Percentiles rank a stretch among this genome's conserved stretches.
phyloP scores from a whole-genome alignment of 1,284 basidiomycete species.

The Tetrapyrgos nigripes region DNA sequence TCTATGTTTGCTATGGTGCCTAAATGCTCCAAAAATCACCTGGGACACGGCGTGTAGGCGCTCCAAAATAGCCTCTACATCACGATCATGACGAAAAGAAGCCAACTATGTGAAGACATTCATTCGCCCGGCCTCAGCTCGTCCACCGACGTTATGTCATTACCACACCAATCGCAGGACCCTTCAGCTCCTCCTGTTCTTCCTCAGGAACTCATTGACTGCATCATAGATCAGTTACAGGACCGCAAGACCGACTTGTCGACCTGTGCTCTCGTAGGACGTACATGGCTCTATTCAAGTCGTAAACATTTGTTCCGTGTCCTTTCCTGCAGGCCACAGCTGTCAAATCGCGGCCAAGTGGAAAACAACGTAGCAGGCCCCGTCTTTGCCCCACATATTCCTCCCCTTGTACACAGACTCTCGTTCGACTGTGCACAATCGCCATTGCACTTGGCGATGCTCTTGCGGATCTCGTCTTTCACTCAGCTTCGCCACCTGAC shows the following conservation, averaged over 20 bases:
- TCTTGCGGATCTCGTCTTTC: background rate
- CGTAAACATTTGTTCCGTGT: conserved; percentile 2
- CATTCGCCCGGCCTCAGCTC: too few species aligned
- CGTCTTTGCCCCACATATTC: background rate
- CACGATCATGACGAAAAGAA: too few species aligned
- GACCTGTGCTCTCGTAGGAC: conserved; percentile 1
- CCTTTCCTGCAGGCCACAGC: background rate
- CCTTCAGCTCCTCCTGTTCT: background rate
- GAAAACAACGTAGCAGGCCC: background rate
- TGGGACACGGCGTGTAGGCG: too few species aligned
- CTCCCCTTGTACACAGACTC: background rate
- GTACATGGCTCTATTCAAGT: background rate
- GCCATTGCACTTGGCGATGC: background rate
- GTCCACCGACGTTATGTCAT: too few species aligned
- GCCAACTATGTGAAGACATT: too few species aligned
- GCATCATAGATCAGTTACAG: conserved; percentile 1
- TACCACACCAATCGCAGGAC: background rate
- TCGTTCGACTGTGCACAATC: background rate
- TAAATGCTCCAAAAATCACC: too few species aligned
- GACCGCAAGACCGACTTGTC: background rate
- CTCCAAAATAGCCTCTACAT: too few species aligned
- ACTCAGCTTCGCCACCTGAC: background rate
- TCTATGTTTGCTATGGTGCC: too few species aligned
- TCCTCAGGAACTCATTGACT: conserved; percentile 6
- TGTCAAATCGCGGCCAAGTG: background rate